Conservation (phyloP, 345 rosid species). For the Murraya koenigii region DNA sequence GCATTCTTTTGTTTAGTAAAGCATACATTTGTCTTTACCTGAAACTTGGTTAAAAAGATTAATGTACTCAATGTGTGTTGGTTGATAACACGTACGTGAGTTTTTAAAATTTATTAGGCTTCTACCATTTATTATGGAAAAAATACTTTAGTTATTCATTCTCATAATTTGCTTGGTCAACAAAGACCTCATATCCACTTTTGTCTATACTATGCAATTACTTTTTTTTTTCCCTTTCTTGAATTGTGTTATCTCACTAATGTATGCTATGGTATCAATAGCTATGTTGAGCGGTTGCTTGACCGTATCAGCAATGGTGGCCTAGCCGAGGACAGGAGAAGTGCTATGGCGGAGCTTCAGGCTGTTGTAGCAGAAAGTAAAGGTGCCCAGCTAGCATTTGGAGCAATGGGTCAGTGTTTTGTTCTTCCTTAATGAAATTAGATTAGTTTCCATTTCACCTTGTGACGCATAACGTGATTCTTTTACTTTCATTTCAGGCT, state of each 20-base stretch:
- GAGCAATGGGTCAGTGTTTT: conserved; percentile 67
- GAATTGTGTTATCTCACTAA: background rate
- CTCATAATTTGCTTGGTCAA: background rate
- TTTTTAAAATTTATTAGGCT: background rate
- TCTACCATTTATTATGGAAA: background rate
- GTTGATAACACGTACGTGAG: background rate
- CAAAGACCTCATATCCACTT: background rate
- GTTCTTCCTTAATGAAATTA: conserved; percentile 9
- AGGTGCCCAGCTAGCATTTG: conserved; percentile 86
- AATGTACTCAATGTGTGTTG: background rate
- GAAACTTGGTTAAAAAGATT: background rate
- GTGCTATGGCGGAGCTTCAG: conserved; percentile 85
- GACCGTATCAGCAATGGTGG: conserved; percentile 86
- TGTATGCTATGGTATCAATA: conserved; percentile 18
- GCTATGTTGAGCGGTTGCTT: conserved; percentile 88
- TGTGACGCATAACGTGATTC: conserved; percentile 5
- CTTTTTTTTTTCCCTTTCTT: background rate
- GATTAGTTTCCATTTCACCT: background rate
- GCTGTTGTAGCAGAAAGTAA: conserved; percentile 83
- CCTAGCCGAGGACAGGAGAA: conserved; percentile 88
- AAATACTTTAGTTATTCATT: background rate
- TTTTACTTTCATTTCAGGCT: conserved; percentile 54
- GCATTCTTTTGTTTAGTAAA: background rate
- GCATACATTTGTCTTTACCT: background rate
- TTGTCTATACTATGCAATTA: background rate